Conservation (phyloP, 345 rosid genomes). For the Gossypioides kirkii region DNA sequence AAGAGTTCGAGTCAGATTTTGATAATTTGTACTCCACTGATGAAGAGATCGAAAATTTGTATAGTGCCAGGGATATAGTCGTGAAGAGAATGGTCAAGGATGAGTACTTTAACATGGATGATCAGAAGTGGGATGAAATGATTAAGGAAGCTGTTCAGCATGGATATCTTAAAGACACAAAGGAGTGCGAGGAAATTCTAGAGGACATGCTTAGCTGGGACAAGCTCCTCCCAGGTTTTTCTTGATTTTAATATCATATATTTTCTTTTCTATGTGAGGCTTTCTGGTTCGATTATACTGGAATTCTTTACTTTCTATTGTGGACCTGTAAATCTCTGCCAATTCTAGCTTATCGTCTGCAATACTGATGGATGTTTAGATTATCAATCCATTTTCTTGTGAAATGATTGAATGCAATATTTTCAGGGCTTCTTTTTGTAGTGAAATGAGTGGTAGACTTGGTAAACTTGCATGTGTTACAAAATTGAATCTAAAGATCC, state of each 20-base stretch:
- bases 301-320: background rate
- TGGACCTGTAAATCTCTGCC: background rate
- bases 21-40: conserved; percentile 61
- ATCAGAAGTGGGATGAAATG: conserved; percentile 81
- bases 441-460: background rate
- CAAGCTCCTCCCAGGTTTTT: conserved; percentile 78
- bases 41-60: conserved; percentile 70
- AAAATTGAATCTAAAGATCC: background rate
- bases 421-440: background rate
- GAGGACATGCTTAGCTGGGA: conserved; percentile 94
- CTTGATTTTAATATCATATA: background rate
- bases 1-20: conserved; percentile 71
- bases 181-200: conserved; percentile 71
- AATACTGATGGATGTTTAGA: background rate
- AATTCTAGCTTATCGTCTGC: background rate
- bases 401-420: background rate
- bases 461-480: background rate
- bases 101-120: conserved; percentile 75
- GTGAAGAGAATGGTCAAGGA: conserved; percentile 49
- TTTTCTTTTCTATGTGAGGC: background rate
- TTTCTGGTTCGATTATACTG: background rate
- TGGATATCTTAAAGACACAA: conserved; percentile 62
- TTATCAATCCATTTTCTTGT: background rate
- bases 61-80: conserved; percentile 47
- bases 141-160: conserved; percentile 54